phyloP scores from a whole-genome alignment of 768 basidiomycete genomes.

The Panellus pusillus region DNA sequence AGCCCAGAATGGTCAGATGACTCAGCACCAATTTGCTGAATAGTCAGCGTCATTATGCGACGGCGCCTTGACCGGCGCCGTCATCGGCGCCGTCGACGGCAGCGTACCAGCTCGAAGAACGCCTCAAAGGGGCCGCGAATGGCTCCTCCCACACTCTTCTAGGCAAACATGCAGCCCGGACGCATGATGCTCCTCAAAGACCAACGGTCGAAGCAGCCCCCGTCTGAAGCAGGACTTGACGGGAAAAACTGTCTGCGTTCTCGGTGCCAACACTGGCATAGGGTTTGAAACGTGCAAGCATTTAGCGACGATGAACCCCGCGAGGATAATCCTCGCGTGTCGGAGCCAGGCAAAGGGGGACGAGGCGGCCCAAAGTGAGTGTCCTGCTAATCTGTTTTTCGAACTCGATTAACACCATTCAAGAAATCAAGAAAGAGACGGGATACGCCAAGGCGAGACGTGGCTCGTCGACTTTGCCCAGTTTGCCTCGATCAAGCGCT shows the following conservation, averaged over 20 bases:
- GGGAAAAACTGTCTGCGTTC: conserved; percentile 28
- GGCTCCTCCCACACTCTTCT: no score
- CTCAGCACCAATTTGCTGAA: no score
- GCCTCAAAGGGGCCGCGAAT: no score
- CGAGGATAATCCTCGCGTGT: conserved; percentile 29
- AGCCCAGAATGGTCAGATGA: no score
- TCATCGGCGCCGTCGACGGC: no score
- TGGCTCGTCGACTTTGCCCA: conserved; percentile 34
- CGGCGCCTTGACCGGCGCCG: no score
- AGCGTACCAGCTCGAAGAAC: no score
- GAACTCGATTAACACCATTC: neutral
- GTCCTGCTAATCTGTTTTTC: no score
- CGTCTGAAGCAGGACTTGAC: conserved; percentile 23
- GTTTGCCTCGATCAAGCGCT: conserved; percentile 29
- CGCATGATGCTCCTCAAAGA: neutral
- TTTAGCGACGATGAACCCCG: conserved; percentile 30
- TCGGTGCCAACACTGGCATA: conserved; percentile 23
- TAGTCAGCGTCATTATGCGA: no score
- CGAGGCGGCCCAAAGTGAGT: conserved; percentile 16
- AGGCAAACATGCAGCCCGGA: neutral
- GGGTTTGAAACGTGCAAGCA: conserved; percentile 32
- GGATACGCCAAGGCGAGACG: conserved; percentile 24
- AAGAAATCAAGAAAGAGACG: conserved; percentile 24
- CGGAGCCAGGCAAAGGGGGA: conserved; percentile 28
- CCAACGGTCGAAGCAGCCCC: conserved; percentile 4